Conservation (phyloP, 1,284 basidiomycete genomes). For the Rhodotorula sp. region DNA sequence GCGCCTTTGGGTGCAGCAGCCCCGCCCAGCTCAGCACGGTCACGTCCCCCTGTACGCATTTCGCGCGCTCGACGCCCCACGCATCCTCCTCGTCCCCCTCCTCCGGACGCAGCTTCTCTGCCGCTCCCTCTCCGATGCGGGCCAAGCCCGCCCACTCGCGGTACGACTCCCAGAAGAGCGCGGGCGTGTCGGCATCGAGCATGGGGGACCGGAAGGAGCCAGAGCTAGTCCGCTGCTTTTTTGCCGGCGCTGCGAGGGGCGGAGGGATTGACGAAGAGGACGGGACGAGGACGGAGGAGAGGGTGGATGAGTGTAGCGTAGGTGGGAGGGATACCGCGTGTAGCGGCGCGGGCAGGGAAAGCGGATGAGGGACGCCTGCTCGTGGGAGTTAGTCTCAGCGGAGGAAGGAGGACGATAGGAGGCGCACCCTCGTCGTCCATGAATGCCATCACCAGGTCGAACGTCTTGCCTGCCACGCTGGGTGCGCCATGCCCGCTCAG, state of each 20-base stretch:
- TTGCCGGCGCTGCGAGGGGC: background rate
- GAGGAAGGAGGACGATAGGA: background rate
- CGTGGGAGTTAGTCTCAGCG: background rate
- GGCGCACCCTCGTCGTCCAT: conserved; percentile 17
- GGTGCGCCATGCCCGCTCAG: conserved; percentile 1
- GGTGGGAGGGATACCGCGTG: background rate
- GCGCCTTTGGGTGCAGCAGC: conserved; percentile 22
- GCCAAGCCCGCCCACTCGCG: conserved; percentile 35
- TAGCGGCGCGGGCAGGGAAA: conserved; percentile 1
- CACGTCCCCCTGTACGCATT: conserved; percentile 7
- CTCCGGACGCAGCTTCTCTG: conserved; percentile 4
- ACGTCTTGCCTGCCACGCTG: background rate
- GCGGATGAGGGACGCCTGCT: conserved; percentile 2
- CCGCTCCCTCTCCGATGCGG: background rate
- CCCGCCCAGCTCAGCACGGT: conserved; percentile 13
- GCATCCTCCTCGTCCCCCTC: conserved; percentile 7
- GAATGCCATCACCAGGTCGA: conserved; percentile 28
- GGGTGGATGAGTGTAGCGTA: background rate
- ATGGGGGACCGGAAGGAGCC: conserved; percentile 3
- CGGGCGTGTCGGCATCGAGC: background rate
- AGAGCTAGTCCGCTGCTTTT: conserved; percentile 16
- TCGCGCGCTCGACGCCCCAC: conserved; percentile 9
- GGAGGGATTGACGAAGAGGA: background rate
- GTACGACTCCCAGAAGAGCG: conserved; percentile 22
- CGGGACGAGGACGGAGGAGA: conserved; percentile 2